Evolutionary conservation across 2,329 filamentous ascomycete species (phyloP).

Genomic region (Eurotiales sp.): DNA sequence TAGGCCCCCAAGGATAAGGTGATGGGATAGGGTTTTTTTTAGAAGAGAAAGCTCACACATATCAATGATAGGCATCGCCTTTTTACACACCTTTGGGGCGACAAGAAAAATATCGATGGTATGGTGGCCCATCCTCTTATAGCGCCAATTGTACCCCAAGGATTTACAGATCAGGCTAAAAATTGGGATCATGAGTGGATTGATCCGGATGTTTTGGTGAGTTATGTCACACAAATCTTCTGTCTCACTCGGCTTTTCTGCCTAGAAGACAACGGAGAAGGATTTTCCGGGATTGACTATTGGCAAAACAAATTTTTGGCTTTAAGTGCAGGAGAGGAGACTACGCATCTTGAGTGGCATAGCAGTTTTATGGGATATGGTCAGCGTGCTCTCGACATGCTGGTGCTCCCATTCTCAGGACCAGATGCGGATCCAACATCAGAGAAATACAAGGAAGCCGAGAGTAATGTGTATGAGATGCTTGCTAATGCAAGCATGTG

Average conservation of each 20-base stretch:
- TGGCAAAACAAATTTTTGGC: constrained; percentile 10
- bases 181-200: constrained; percentile 14
- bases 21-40: too few species aligned
- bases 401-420: constrained; percentile 8
- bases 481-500: constrained; percentile 30
- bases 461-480: constrained; percentile 26
- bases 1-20: background rate
- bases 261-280: constrained; percentile 10
- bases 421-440: constrained; percentile 19
- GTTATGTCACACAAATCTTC: constrained; percentile 7
- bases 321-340: background rate
- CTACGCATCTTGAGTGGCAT: constrained; percentile 1
- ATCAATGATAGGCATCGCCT: constrained; percentile 9
- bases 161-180: constrained; percentile 14
- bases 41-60: background rate
- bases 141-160: constrained; percentile 15
- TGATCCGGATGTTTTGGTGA: background rate
- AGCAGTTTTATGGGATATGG: constrained; percentile 7
- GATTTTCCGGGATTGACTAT: constrained; percentile 11
- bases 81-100: constrained; percentile 11
- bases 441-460: constrained; percentile 20
- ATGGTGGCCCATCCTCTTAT: constrained; percentile 5
- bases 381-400: constrained; percentile 1
- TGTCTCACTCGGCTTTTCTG: constrained; percentile 11
- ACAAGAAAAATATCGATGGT: constrained; percentile 7